Conservation (phyloP, 2,329 filamentous ascomycete genomes). For the Pestalotiopsis sp. region DNA sequence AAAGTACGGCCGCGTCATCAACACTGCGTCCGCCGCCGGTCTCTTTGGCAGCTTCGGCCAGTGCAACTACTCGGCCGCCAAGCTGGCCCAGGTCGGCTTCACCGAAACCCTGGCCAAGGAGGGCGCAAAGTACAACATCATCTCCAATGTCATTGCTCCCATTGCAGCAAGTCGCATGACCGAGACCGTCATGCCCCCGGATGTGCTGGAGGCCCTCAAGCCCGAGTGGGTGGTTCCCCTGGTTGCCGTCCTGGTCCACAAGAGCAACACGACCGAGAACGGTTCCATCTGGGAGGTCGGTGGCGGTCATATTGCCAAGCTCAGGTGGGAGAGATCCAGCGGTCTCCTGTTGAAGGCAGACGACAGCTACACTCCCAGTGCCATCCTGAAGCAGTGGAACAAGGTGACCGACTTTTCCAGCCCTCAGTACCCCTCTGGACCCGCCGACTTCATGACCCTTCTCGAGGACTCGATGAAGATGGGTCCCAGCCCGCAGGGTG, state of each 20-base stretch:
- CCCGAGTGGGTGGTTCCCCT: slow-evolving; percentile 95
- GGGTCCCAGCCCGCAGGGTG: slow-evolving; percentile 69
- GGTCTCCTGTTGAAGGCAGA: slow-evolving; percentile 91
- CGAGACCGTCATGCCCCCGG: slow-evolving; percentile 92
- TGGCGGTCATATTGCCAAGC: slow-evolving; percentile 88
- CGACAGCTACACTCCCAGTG: slow-evolving; percentile 82
- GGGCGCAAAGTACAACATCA: slow-evolving; percentile 96
- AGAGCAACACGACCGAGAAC: slow-evolving; percentile 79
- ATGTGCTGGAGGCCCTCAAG: slow-evolving; percentile 81
- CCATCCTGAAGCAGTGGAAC: slow-evolving; percentile 87
- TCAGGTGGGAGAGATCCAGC: slow-evolving; percentile 91
- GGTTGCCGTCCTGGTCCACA: slow-evolving; percentile 85
- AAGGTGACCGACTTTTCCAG: slow-evolving; percentile 84
- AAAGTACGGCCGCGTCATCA: slow-evolving; percentile 96
- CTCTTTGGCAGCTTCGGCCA: slow-evolving; percentile 96
- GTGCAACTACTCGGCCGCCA: slow-evolving; percentile 96
- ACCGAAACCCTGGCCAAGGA: slow-evolving; percentile 98
- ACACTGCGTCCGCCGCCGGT: slow-evolving; percentile 94
- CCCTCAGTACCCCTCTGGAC: slow-evolving; percentile 79
- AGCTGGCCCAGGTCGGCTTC: slow-evolving; percentile 93
- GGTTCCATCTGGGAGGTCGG: slow-evolving; percentile 93
- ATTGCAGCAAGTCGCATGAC: slow-evolving; percentile 97
- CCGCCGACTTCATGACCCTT: slow-evolving; percentile 85
- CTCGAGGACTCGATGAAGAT: slow-evolving; percentile 84
- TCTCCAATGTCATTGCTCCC: slow-evolving; percentile 92